Evolutionary conservation across 1,284 basidiomycete species (phyloP).

Genomic region (Ceratobasidium sp.): DNA sequence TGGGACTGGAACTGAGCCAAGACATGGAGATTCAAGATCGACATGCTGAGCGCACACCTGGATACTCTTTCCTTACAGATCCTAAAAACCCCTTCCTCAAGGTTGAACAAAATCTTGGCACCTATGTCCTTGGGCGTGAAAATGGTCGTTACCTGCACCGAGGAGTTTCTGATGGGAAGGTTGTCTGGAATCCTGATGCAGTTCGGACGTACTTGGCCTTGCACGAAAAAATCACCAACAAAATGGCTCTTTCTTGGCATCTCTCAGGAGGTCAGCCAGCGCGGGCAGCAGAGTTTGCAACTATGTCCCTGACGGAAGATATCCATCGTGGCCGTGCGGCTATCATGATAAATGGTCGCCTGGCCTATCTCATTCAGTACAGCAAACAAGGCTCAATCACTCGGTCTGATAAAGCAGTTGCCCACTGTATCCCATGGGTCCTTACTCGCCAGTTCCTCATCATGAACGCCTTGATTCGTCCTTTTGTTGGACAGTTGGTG

Average conservation of each 20-base stretch:
- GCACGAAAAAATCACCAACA: conserved; percentile 1
- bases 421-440: conserved; percentile 8
- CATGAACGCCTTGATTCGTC: conserved; percentile 10
- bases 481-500: not conserved
- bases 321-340: not conserved
- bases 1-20: not conserved
- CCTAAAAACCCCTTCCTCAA: not conserved
- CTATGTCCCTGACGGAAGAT: not conserved
- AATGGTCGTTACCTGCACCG: not conserved
- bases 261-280: not conserved
- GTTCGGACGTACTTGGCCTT: not conserved
- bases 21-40: not conserved
- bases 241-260: not conserved
- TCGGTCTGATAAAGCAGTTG: not conserved
- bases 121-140: not conserved
- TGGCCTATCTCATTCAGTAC: conserved; percentile 1
- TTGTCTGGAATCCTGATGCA: not conserved
- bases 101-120: not conserved
- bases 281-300: not conserved
- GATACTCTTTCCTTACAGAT: conserved; percentile 1
- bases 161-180: not conserved
- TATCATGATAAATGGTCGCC: not conserved
- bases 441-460: not conserved
- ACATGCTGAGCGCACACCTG: not conserved
- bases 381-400: not conserved